phyloP scores from a whole-genome alignment of 257 asterid genomes.

The Echium plantagineum region DNA sequence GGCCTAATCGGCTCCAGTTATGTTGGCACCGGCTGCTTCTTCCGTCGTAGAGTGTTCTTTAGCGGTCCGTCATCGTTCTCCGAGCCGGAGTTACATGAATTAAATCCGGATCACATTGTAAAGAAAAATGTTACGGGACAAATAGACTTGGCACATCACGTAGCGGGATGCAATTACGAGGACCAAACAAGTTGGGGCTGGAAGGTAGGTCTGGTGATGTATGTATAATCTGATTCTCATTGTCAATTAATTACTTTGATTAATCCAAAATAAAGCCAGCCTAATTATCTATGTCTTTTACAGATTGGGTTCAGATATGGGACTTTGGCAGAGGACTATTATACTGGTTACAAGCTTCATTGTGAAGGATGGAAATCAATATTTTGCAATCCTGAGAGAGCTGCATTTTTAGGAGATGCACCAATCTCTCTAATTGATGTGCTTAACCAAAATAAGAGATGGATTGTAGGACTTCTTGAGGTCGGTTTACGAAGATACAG shows the following conservation, averaged over 20 bases:
- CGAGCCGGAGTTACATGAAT: constrained; percentile 31
- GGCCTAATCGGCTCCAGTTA: constrained; percentile 54
- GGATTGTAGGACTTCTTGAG: constrained; percentile 68
- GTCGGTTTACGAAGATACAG: constrained; percentile 44
- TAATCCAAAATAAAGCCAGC: too few species aligned
- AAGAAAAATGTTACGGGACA: constrained; percentile 22
- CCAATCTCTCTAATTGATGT: constrained; percentile 52
- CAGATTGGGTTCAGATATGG: constrained; percentile 70
- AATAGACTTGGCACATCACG: constrained; percentile 34
- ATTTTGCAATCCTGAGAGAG: constrained; percentile 47
- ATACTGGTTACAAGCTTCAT: constrained; percentile 47
- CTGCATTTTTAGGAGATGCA: constrained; percentile 59
- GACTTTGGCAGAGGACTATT: constrained; percentile 63
- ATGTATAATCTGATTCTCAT: too few species aligned
- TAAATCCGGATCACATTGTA: constrained; percentile 27
- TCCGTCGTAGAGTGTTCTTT: constrained; percentile 46
- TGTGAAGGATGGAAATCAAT: constrained; percentile 79
- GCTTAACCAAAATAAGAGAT: constrained; percentile 47
- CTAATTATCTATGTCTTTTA: constrained; percentile 1
- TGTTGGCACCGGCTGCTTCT: constrained; percentile 70
- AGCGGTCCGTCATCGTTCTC: constrained; percentile 34
- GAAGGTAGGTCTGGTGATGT: constrained; percentile 45
- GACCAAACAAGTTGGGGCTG: constrained; percentile 49
- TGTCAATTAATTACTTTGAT: too few species aligned
- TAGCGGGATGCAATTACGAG: constrained; percentile 53